phyloP scores from a whole-genome alignment of 2,329 filamentous ascomycete genomes.

The Fonsecaea multimorphosa region DNA sequence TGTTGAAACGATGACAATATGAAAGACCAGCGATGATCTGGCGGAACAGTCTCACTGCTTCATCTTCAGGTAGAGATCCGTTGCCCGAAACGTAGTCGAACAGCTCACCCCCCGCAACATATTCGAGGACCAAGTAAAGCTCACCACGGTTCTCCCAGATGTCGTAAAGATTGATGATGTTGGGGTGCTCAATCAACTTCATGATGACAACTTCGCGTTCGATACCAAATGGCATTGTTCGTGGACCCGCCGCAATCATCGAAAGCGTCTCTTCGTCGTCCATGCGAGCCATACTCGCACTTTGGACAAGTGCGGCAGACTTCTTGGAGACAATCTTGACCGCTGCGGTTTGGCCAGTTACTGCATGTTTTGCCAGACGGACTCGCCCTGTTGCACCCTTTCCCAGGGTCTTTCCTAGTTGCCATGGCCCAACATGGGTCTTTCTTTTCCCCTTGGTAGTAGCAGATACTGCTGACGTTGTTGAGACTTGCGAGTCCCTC shows the following conservation, averaged over 20 bases:
- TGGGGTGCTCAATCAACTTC: constrained; percentile 92
- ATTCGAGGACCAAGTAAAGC: constrained; percentile 96
- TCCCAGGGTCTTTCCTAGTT: constrained; percentile 85
- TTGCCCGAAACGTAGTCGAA: constrained; percentile 82
- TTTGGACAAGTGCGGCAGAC: constrained; percentile 78
- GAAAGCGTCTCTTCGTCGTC: constrained; percentile 71
- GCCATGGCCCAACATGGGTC: constrained; percentile 91
- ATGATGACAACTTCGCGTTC: constrained; percentile 96
- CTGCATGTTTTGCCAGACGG: constrained; percentile 78
- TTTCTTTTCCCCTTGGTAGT: constrained; percentile 62
- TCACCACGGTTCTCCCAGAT: constrained; percentile 98
- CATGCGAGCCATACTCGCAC: constrained; percentile 82
- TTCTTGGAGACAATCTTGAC: constrained; percentile 94
- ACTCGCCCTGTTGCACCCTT: constrained; percentile 90
- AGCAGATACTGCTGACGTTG: constrained; percentile 25
- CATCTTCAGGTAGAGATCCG: constrained; percentile 76
- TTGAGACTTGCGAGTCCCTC: constrained; percentile 45
- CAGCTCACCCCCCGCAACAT: constrained; percentile 81
- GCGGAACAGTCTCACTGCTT: constrained; percentile 83
- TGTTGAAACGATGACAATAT: constrained; percentile 92
- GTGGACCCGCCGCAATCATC: constrained; percentile 64
- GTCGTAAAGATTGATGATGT: constrained; percentile 92
- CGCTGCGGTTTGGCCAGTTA: constrained; percentile 81
- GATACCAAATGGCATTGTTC: constrained; percentile 82
- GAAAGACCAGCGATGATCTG: constrained; percentile 91